Base-by-base conservation (phyloP, 345 rosid genomes). In the Eucalyptus lansdowneana region DNA sequence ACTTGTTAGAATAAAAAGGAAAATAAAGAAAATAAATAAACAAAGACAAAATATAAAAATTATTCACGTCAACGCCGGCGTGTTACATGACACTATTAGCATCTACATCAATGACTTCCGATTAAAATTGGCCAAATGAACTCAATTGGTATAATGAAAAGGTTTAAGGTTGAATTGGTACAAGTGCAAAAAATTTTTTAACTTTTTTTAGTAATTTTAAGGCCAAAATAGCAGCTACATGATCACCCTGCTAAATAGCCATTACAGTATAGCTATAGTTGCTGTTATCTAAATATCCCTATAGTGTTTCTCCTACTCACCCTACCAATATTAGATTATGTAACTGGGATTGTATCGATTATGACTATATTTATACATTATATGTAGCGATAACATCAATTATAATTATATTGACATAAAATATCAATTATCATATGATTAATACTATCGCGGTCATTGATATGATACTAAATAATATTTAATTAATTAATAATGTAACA, bases 41-140 rank as follows among this genome's bases (percentile, higher is more conserved):
- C 14, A 62, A 62, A 13, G n/a, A n/a, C 6, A 51, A 17, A 13
- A 14, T 62, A 29, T 12, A 11, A 65, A 65, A 29, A n/a, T 14
- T n/a, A 29, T 65, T 14, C 3, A 14, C 5, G 0, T 65, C 17
- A 65, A 14, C 3, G 1, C 3, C 3, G 2, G 16, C 0, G 3
- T 65, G 9, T 8, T 65, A 65, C 9, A 14, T 65, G 19, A 9
- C 72, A 65, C 31, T 29, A 53, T 53, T 53, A 53, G 2, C 56
- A 1, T 65, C 17, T 15, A 29, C n/a, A n/a, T 29, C 1, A 11
- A 0, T 0, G 0, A 13, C 8, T 13, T 62, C 0, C 0, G 0
- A 9, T 56, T 56, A 56, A 24, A 56, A 24, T 24, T 24, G 29
- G 5, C 34, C 17, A 4, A 53, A 53, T 53, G 8, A 29, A 62